Conservation (phyloP, 2,329 filamentous ascomycete genomes). For the Nothophaeocryptopus gaeumannii region DNA sequence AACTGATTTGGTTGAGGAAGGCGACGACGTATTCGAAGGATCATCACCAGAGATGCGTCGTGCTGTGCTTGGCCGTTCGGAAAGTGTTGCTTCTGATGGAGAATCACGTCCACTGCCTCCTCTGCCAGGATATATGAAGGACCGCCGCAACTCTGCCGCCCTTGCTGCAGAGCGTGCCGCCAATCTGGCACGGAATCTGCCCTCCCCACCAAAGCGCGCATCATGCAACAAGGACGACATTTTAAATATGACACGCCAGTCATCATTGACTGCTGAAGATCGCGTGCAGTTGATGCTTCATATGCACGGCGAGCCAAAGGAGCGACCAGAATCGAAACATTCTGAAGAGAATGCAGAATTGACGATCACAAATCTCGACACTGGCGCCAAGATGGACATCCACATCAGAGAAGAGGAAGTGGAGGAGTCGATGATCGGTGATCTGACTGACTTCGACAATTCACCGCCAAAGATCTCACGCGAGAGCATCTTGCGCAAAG, state of each 20-base stretch:
- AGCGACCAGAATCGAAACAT: slow-evolving; percentile 24
- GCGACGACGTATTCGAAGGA: slow-evolving; percentile 66
- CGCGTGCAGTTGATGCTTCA: slow-evolving; percentile 78
- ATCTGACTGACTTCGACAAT: slow-evolving; percentile 35
- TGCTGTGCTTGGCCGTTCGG: slow-evolving; percentile 61
- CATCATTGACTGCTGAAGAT: slow-evolving; percentile 77
- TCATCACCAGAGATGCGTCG: slow-evolving; percentile 49
- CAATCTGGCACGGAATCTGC: slow-evolving; percentile 65
- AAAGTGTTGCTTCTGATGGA: slow-evolving; percentile 73
- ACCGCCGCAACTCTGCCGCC: slow-evolving; percentile 57
- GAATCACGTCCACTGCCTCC: slow-evolving; percentile 84
- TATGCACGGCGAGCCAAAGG: slow-evolving; percentile 6
- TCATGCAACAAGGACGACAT: slow-evolving; percentile 73
- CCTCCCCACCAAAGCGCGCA: slow-evolving; percentile 67
- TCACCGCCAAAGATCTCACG: slow-evolving; percentile 76
- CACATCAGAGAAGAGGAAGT: slow-evolving; percentile 21
- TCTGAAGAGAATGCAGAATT: slow-evolving; percentile 44
- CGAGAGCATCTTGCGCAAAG: slow-evolving; percentile 86
- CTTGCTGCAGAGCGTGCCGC: slow-evolving; percentile 70
- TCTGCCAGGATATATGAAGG: slow-evolving; percentile 63
- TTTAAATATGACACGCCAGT: slow-evolving; percentile 68
- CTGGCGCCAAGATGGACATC: slow-evolving; percentile 25
- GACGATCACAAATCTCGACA: slow-evolving; percentile 31
- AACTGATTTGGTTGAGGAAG: slow-evolving; percentile 51
- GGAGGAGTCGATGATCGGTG: slow-evolving; percentile 34